phyloP scores from a whole-genome alignment of 2,329 filamentous ascomycete species.

The Trichocomaceae sp. region DNA sequence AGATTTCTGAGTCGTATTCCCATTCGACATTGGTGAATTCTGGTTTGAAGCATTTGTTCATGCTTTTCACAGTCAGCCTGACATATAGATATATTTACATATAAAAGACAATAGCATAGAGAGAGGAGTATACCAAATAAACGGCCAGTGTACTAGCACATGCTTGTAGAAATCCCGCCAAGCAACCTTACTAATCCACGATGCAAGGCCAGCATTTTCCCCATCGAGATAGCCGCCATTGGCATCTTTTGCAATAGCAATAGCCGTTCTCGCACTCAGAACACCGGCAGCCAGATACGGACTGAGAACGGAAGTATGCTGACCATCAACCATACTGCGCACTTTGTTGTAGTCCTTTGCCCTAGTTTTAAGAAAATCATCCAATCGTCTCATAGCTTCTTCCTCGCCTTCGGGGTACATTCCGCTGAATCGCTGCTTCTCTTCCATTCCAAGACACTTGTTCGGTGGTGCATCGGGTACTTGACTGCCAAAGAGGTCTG shows the following conservation, averaged over 20 bases:
- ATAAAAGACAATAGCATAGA: too few species aligned
- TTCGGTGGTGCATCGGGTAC: conserved; percentile 58
- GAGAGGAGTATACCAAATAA: conserved; percentile 42
- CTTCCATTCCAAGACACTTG: conserved; percentile 55
- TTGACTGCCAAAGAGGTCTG: conserved; percentile 51
- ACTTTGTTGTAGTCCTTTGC: conserved; percentile 56
- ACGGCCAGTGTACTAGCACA: conserved; percentile 78
- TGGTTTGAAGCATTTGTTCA: conserved; percentile 74
- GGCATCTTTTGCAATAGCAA: conserved; percentile 55
- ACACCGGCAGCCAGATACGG: conserved; percentile 66
- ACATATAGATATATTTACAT: too few species aligned
- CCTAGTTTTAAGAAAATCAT: conserved; percentile 61
- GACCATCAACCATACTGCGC: conserved; percentile 59
- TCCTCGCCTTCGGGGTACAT: conserved; percentile 72
- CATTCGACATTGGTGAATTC: conserved; percentile 77
- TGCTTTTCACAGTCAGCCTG: conserved; percentile 33
- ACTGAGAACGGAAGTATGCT: conserved; percentile 62
- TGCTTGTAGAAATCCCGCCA: conserved; percentile 89
- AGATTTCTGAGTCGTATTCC: conserved; percentile 66
- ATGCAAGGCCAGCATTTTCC: conserved; percentile 58
- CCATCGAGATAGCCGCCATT: conserved; percentile 60
- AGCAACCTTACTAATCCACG: conserved; percentile 76
- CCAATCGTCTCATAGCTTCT: conserved; percentile 58
- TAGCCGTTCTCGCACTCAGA: conserved; percentile 60
- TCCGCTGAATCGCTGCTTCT: conserved; percentile 50